Evolutionary conservation across 345 rosid genomes (phyloP).

Genomic region (Hibiscus trionum): DNA sequence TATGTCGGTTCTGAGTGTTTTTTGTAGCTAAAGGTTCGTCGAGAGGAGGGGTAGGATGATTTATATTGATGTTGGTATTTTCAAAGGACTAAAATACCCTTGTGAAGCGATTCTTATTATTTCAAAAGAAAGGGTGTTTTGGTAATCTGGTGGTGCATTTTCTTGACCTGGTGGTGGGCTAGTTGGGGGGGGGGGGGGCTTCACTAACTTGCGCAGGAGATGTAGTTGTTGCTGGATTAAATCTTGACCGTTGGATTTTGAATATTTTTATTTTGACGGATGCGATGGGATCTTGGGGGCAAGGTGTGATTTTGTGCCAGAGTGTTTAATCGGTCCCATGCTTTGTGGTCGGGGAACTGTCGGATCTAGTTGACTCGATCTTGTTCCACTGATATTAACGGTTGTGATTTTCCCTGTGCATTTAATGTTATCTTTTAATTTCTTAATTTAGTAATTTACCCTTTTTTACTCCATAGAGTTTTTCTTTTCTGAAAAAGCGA

Average conservation of each 20-base stretch:
- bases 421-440: background rate
- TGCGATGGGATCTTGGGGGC: background rate
- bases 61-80: slow-evolving; percentile 15
- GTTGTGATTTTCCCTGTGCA: slow-evolving; percentile 4
- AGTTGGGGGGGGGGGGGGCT: background rate
- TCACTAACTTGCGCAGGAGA: slow-evolving; percentile 22
- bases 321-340: slow-evolving; percentile 32
- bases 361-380: slow-evolving; percentile 29
- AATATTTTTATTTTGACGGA: background rate
- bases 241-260: slow-evolving; percentile 37
- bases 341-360: slow-evolving; percentile 47
- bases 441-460: background rate
- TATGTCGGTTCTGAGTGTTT: slow-evolving; percentile 15
- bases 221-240: slow-evolving; percentile 17
- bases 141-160: background rate
- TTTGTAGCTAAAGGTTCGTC: slow-evolving; percentile 30
- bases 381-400: slow-evolving; percentile 11
- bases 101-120: background rate
- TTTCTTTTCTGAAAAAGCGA: too few relatives aligned
- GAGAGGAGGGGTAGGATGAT: slow-evolving; percentile 11
- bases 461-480: slow-evolving; percentile 1
- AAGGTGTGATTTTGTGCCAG: slow-evolving; percentile 21
- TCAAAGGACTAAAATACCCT: slow-evolving; percentile 22
- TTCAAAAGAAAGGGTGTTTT: background rate
- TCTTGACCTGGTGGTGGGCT: background rate